Percentiles rank a stretch among this genome's conserved stretches.
phyloP scores from a whole-genome alignment of 164 flowering plant species.

The Aristolochia californica region DNA sequence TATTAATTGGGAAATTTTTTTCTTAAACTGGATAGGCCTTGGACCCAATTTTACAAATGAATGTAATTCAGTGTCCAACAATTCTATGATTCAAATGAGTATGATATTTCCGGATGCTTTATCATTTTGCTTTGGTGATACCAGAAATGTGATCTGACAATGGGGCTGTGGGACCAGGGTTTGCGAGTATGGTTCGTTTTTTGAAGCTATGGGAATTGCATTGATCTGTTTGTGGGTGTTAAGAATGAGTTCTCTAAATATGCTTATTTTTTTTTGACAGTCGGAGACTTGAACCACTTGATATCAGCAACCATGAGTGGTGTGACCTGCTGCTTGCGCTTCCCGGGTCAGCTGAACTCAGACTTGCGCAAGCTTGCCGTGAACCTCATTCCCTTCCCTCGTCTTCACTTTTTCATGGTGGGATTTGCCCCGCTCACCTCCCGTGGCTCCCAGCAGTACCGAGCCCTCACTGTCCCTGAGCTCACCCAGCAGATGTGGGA shows the following conservation, averaged over 20 bases:
- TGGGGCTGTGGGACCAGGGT: too few relatives aligned
- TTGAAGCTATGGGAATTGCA: too few relatives aligned
- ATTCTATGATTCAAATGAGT: too few relatives aligned
- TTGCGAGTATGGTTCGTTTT: too few relatives aligned
- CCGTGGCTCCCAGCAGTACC: constrained; percentile 77
- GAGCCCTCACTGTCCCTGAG: constrained; percentile 42
- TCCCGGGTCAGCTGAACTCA: constrained; percentile 4
- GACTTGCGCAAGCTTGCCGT: constrained; percentile 5
- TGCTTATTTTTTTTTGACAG: background rate
- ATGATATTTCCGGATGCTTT: too few relatives aligned
- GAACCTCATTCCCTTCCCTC: constrained; percentile 3
- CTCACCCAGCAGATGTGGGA: constrained; percentile 19
- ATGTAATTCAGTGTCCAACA: too few relatives aligned
- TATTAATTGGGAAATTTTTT: too few relatives aligned
- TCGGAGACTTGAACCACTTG: constrained; percentile 6
- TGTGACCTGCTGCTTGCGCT: constrained; percentile 4
- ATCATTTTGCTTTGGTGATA: too few relatives aligned
- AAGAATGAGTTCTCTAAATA: background rate
- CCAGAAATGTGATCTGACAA: too few relatives aligned
- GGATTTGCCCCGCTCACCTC: constrained; percentile 33
- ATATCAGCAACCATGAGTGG: constrained; percentile 7
- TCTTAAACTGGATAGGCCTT: too few relatives aligned
- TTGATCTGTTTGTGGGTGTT: background rate
- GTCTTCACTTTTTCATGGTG: constrained; percentile 4
- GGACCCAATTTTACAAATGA: too few relatives aligned